Evolutionary conservation across 2,329 filamentous ascomycete genomes (phyloP), one percentile per base, ranked within the genome.

Genomic region (Aureobasidium lini): DNA sequence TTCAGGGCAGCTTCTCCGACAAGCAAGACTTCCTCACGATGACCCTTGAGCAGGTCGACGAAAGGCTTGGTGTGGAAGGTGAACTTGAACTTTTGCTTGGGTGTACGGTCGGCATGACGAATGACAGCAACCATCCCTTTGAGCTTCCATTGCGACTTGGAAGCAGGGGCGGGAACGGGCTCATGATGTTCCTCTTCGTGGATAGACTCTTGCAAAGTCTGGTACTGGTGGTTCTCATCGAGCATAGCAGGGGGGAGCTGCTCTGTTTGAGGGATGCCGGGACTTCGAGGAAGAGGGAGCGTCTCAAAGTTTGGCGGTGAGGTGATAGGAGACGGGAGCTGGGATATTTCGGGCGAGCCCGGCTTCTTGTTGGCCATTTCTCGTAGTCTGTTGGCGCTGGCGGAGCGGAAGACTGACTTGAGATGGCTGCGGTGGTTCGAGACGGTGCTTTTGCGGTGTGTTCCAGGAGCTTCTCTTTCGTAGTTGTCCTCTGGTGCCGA

Each of bases 21-120:
- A 23, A 99, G 82, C 1, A 99, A 80, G 1, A 99, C 94, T 71
- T 99, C 94, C 73, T 97, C 93, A 68, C 95, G 90, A 68, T 99
- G 93, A 0, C 94, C 94, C 70, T 93, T 95, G 43, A 99, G 82
- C 4, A 99, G 80, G 64, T 95, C 89, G 63, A 99, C 92, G 69
- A 99, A 99, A 0, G 94, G 94, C 63, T 92, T 90, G 0, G 91
- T 95, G 70, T 99, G 94, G 67, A 99, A 97, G 0, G 94, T 99
- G 68, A 97, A 99, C 72, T 99, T 99, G 80, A 96, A 96, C 72
- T 99, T 99, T 69, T 99, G 94, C 75, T 99, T 99, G 2, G 94
- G 94, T 1, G 94, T 99, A 60, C 94, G 87, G 75, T 99, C 94
- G 2, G 95, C 95, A 73, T 99, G 94, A 31, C 94, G 85, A 64